These are phyloP conservation scores for Colletotrichum costaricense DNA, from an alignment of 2,329 filamentous ascomycete genomes.

Conservation along the genomic window DNA sequence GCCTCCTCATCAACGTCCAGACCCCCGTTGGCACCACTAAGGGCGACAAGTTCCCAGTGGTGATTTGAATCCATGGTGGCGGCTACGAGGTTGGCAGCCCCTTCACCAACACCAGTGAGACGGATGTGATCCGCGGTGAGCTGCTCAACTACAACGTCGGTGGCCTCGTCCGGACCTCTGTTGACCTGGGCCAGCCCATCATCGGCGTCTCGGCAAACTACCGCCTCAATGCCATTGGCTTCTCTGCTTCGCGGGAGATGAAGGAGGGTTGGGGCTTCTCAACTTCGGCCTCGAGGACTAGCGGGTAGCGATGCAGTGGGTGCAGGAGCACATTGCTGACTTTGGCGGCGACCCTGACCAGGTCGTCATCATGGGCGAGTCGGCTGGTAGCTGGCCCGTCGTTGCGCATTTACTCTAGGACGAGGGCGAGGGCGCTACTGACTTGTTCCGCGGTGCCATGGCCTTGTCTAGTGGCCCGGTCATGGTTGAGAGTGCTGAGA, in stretches of 20 bases:
- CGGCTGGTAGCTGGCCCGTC: slow-evolving; percentile 42
- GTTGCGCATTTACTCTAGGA: slow-evolving; percentile 57
- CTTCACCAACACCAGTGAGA: slow-evolving; percentile 16
- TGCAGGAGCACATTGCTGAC: slow-evolving; percentile 44
- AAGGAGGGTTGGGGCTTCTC: slow-evolving; percentile 43
- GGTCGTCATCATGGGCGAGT: slow-evolving; percentile 47
- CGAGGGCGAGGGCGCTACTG: slow-evolving; percentile 67
- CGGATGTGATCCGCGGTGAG: slow-evolving; percentile 34
- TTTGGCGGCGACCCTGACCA: slow-evolving; percentile 46
- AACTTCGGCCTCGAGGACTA: slow-evolving; percentile 44
- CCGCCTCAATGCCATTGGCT: slow-evolving; percentile 61
- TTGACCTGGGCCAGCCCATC: slow-evolving; percentile 62
- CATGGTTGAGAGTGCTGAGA: slow-evolving; percentile 17
- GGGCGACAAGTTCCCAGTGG: slow-evolving; percentile 51
- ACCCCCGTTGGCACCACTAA: slow-evolving; percentile 55
- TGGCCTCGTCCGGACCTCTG: slow-evolving; percentile 47
- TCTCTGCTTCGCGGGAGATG: slow-evolving; percentile 13
- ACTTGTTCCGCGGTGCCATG: slow-evolving; percentile 72
- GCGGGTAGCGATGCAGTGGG: slow-evolving; percentile 45
- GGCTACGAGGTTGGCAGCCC: slow-evolving; percentile 45
- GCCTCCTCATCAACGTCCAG: slow-evolving; percentile 60
- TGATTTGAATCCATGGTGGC: slow-evolving; percentile 53
- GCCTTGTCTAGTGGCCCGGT: slow-evolving; percentile 61
- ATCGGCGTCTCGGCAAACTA: slow-evolving; percentile 75
- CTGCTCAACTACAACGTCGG: slow-evolving; percentile 46